A percentile compares a stretch with the other conserved stretches of the same genome.
Conservation (phyloP, 139 green algal genomes). For the Chlorella sp. region DNA sequence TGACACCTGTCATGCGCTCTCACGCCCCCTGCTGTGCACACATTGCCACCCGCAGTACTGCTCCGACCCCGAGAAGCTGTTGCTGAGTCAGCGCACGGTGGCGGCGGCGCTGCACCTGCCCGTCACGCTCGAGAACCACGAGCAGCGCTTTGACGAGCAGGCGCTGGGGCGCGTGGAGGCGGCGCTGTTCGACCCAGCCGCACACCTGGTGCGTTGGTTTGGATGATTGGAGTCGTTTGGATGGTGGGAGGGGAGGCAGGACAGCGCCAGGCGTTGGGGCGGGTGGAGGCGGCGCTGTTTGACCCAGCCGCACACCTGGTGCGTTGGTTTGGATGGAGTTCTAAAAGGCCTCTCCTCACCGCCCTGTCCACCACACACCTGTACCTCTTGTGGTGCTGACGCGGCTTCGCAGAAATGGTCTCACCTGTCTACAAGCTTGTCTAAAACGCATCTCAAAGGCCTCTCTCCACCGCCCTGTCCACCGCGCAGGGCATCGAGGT, state of each 20-base stretch:
- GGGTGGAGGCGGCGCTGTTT: constrained; percentile 35
- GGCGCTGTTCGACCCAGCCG: constrained; percentile 17
- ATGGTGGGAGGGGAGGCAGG: too few species aligned
- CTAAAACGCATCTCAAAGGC: not conserved
- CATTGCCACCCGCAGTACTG: too few species aligned
- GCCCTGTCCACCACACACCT: not conserved
- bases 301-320: constrained; percentile 4
- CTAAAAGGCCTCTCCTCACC: too few species aligned
- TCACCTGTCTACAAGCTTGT: too few species aligned
- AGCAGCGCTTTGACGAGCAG: constrained; percentile 32
- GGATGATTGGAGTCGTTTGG: too few species aligned
- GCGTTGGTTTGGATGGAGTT: too few species aligned
- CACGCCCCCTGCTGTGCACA: not conserved
- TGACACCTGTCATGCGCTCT: not conserved
- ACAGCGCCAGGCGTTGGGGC: constrained; percentile 18
- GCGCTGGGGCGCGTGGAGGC: constrained; percentile 34
- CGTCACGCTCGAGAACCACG: constrained; percentile 29
- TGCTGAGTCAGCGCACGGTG: constrained; percentile 34
- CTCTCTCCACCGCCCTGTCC: not conserved
- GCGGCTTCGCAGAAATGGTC: too few species aligned
- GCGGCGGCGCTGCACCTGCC: constrained; percentile 37
- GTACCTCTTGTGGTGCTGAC: too few species aligned
- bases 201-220: not conserved
- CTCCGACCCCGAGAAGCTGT: constrained; percentile 34
- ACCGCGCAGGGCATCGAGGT: constrained; percentile 12